phyloP scores from a whole-genome alignment of 495 filamentous ascomycete genomes.

The Penicillium soppii region DNA sequence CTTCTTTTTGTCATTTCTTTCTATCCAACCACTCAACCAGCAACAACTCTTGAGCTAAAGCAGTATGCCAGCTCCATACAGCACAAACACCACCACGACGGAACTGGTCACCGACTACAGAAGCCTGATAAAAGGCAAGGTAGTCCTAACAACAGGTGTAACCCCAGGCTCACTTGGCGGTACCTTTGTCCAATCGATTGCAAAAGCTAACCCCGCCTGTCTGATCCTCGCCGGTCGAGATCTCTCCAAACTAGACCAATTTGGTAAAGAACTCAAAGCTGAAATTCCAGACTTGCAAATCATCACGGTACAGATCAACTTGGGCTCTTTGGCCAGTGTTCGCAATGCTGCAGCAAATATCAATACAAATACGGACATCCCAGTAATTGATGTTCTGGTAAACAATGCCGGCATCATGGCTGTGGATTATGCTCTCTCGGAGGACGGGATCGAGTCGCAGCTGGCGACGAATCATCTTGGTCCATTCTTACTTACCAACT shows the following conservation, averaged over 20 bases:
- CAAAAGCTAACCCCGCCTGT: constrained; percentile 46
- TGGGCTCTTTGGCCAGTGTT: constrained; percentile 41
- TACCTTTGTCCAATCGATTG: constrained; percentile 45
- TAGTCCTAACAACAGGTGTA: constrained; percentile 51
- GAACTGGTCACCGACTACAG: constrained; percentile 4
- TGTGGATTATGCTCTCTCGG: constrained; percentile 28
- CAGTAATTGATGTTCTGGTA: constrained; percentile 63
- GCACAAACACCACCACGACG: neutral
- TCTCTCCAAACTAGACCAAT: constrained; percentile 33
- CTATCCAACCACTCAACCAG: neutral
- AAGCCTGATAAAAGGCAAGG: constrained; percentile 32
- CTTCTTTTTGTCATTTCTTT: too few relatives aligned
- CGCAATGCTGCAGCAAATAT: constrained; percentile 51
- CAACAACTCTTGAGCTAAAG: neutral
- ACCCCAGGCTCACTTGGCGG: constrained; percentile 47
- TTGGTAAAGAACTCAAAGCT: constrained; percentile 32
- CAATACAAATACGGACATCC: constrained; percentile 38
- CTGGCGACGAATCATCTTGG: constrained; percentile 58
- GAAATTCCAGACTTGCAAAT: constrained; percentile 27
- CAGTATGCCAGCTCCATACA: constrained; percentile 7
- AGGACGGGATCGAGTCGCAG: constrained; percentile 51
- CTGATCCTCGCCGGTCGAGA: constrained; percentile 58
- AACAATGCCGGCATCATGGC: constrained; percentile 74
- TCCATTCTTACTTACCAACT: constrained; percentile 60
- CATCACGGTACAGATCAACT: constrained; percentile 41